Evolutionary conservation across 2,329 filamentous ascomycete species (phyloP).

Genomic region (Teratosphaeria destructans): DNA sequence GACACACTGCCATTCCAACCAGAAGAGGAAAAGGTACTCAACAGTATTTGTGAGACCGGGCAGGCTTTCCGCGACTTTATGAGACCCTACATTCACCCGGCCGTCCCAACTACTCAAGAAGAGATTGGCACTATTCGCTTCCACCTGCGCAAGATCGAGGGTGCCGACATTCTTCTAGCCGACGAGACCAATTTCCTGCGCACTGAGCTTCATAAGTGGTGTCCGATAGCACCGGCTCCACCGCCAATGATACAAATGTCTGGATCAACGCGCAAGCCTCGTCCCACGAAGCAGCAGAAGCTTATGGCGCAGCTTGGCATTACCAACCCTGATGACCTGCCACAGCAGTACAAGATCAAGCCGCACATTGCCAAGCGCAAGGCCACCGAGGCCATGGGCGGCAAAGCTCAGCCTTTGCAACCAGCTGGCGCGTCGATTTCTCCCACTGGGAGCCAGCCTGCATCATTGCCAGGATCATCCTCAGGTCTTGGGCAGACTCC

Average conservation of each 20-base stretch:
- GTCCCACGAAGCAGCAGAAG: slow-evolving; percentile 94
- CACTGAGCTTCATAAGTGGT: slow-evolving; percentile 90
- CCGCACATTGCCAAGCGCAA: slow-evolving; percentile 64
- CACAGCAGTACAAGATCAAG: slow-evolving; percentile 71
- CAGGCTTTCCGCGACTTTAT: slow-evolving; percentile 77
- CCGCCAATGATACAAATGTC: slow-evolving; percentile 81
- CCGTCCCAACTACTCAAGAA: slow-evolving; percentile 63
- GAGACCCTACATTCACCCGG: slow-evolving; percentile 65
- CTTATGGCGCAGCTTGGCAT: slow-evolving; percentile 82
- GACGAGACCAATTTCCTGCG: slow-evolving; percentile 97
- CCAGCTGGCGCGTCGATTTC: slow-evolving; percentile 20
- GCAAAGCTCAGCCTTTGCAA: slow-evolving; percentile 17
- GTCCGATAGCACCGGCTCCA: slow-evolving; percentile 73
- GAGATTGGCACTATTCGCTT: slow-evolving; percentile 87
- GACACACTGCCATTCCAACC: slow-evolving; percentile 71
- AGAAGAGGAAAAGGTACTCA: slow-evolving; percentile 79
- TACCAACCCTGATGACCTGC: slow-evolving; percentile 80
- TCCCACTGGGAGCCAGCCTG: slow-evolving; percentile 8
- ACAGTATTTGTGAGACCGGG: slow-evolving; percentile 78
- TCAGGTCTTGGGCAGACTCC: slow-evolving; percentile 3
- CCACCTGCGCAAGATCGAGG: slow-evolving; percentile 93
- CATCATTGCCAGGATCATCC: slow-evolving; percentile 3
- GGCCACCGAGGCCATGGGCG: slow-evolving; percentile 20
- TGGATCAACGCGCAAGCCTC: slow-evolving; percentile 84
- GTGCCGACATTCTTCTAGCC: slow-evolving; percentile 82